These are phyloP conservation scores for Trichoderma sp. DNA, from an alignment of 2,329 filamentous ascomycete genomes.

Conservation along the genomic window DNA sequence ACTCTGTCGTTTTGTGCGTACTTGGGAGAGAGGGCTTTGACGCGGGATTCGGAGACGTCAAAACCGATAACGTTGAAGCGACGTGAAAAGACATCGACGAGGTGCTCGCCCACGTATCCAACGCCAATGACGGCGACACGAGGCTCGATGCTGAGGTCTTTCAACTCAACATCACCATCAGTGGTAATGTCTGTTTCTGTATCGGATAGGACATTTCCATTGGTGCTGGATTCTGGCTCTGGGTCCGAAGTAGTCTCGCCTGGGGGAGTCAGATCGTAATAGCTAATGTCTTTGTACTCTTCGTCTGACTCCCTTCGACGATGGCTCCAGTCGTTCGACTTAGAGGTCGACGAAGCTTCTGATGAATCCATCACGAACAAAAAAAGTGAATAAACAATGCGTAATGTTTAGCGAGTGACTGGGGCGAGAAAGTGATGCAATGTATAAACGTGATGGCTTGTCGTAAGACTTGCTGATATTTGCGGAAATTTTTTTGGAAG, in stretches of 20 bases:
- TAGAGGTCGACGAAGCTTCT: neutral
- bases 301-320: neutral
- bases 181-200: neutral
- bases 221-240: neutral
- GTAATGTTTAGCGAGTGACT: neutral
- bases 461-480: neutral
- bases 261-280: neutral
- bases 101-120: conserved; percentile 54
- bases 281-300: neutral
- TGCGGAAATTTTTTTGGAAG: neutral
- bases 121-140: conserved; percentile 53
- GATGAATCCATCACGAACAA: neutral
- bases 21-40: conserved; percentile 36
- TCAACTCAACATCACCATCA: neutral
- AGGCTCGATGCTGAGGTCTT: conserved; percentile 28
- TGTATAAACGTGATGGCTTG: neutral
- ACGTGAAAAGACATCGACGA: conserved; percentile 46
- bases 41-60: conserved; percentile 46
- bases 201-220: neutral
- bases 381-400: neutral
- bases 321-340: neutral
- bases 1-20: conserved; percentile 33
- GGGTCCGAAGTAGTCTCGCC: neutral
- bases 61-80: conserved; percentile 48
- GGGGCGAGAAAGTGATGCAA: neutral